Evolutionary conservation across 1,284 basidiomycete species (phyloP), one percentile per base, ranked within the genome.

Genomic region (Cutaneotrichosporon sp.): DNA sequence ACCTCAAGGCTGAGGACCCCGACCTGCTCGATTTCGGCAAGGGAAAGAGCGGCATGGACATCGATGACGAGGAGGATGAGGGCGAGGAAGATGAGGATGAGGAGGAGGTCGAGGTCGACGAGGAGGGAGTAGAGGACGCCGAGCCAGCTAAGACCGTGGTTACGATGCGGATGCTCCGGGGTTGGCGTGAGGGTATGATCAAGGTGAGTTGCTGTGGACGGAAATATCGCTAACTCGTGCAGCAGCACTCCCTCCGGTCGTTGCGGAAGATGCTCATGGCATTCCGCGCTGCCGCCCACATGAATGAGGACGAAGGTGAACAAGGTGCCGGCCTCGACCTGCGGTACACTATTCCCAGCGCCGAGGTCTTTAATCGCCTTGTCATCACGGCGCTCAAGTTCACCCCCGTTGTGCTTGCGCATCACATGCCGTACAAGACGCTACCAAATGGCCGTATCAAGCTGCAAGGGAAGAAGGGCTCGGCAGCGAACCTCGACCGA

Each of bases 1-100:
- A 96, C 70, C 80, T 98, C 7, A 86, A 96, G 77, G 90, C 97
- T 75, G 94, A 98, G 69, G 94, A 98, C 75, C 78, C 80, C 51
- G 90, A 92, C 49, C 77, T 98, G 27, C 80, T 98, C 6, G 79
- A 89, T 2, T 98, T 98, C 69, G 73, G 70, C 49, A 50, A 67
- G 58, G 35, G 61, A 17, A 78, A 83, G 41, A 63, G 60, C 14
- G 72, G 51, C 12, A 50, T 43, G 35, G 56, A 57, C 32, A 74
- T 77, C 8, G 78, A 76, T 0, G 75, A 77, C 2, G 58, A 54
- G 38, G 72, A 71, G 61, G 53, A 41, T 72, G 75, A 34, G 7
- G 78, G 83, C 33, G 66, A 64, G 16, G n/a, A n/a, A n/a, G 74
- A 50, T 0, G 55, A 54, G 8, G 49, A 46, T 22, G 75, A 77